Evolutionary conservation across 768 basidiomycete genomes (phyloP), one percentile per base, ranked within the genome.

Genomic region (Infundibulicybe gibba): DNA sequence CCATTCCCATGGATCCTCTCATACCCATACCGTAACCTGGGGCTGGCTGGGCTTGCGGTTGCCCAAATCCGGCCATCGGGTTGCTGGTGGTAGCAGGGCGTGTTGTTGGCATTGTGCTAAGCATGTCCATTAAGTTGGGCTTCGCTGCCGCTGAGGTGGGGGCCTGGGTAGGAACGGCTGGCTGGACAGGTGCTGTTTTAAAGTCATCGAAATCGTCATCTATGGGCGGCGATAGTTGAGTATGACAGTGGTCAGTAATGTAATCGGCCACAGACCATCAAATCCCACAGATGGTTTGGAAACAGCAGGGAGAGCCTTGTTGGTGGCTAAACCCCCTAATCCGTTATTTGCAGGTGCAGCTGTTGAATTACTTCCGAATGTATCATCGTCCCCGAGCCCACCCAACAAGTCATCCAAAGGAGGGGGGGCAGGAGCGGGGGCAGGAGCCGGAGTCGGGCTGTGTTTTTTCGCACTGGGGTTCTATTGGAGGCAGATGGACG

Each of bases 141-240:
- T 68, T 56, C 39, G 64, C 59, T 11, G 66, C 62, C 5, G 62
- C 59, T 8, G 62, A 51, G 17, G 66, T 52, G 40, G 61, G 56
- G n/a, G 70, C 57, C 31, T 77, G 74, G n/a, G 76, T 72, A 15
- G 74, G 49, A 32, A 54, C 53, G 40, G 67, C 54, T 16, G 58
- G 50, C 17, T 71, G 69, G 4, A 70, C 62, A 14, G 86, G 87
- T 2, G 85, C 87, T 15, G 80, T 81, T 62, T 90, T 85, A 71
- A 93, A 93, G 61, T 92, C 90, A 43, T 79, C 83, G 54, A 93
- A 93, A 42, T 93, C 90, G 52, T 93, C 90, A 56, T 89, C 88
- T 77, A 48, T 21, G 9, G 48, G 48, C 16, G 47, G 43, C n/a
- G 41, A 55, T 19, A 54, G 50, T 16, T 53, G 44, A 41, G 31